Percentiles rank a stretch among this genome's conserved stretches.
These are phyloP conservation scores for Dipteronia sinensis DNA, from an alignment of 345 rosid genomes.

Conservation along the genomic window DNA sequence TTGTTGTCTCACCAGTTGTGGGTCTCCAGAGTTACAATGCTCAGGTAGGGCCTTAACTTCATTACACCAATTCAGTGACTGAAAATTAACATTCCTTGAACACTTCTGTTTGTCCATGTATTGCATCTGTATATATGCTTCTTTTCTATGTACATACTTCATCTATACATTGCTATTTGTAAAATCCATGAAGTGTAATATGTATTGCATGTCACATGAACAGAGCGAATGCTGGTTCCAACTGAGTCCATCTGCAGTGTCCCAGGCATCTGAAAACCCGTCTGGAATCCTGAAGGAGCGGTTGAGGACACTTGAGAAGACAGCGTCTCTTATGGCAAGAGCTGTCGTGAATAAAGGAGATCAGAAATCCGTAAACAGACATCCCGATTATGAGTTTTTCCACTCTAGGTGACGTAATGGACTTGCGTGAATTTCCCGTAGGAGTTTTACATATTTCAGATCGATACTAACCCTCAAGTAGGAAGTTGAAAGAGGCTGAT, in stretches of 20 bases:
- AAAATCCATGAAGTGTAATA: neutral
- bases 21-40: constrained; percentile 67
- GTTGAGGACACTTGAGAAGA: constrained; percentile 48
- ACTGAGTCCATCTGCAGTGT: constrained; percentile 27
- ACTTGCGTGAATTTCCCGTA: neutral
- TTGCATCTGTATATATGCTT: neutral
- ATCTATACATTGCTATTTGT: neutral
- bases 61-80: neutral
- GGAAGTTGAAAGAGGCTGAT: neutral
- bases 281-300: constrained; percentile 47
- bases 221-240: constrained; percentile 68
- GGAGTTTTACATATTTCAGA: constrained; percentile 2
- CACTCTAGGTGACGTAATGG: constrained; percentile 36
- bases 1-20: constrained; percentile 46
- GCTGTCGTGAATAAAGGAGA: constrained; percentile 46
- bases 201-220: neutral
- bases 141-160: neutral
- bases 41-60: constrained; percentile 36
- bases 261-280: constrained; percentile 24
- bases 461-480: constrained; percentile 16
- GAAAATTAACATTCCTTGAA: neutral
- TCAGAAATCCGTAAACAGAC: constrained; percentile 38
- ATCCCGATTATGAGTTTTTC: constrained; percentile 61
- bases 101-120: neutral
- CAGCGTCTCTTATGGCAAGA: constrained; percentile 54